These are phyloP conservation scores for Monilinia fructicola DNA, from an alignment of 2,329 filamentous ascomycete genomes.

Conservation along the genomic window DNA sequence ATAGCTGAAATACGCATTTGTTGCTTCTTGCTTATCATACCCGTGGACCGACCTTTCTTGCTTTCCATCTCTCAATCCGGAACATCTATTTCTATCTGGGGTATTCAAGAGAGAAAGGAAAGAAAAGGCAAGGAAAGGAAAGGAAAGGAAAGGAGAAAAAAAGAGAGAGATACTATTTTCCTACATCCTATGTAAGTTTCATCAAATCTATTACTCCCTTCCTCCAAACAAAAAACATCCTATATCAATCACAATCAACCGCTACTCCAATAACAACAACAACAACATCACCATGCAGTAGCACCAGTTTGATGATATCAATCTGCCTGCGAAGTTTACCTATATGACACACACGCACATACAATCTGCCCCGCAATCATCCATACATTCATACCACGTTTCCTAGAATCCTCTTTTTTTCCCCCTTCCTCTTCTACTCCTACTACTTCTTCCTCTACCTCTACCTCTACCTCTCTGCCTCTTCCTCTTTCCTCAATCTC, in stretches of 20 bases:
- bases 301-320: slow-evolving; percentile 13
- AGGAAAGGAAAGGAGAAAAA: too few relatives aligned
- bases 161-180: too few relatives aligned
- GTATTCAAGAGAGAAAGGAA: slow-evolving; percentile 5
- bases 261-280: slow-evolving; percentile 21
- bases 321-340: slow-evolving; percentile 25
- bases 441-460: too few relatives aligned
- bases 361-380: slow-evolving; percentile 17
- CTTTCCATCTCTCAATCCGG: neutral
- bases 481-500: neutral
- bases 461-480: too few relatives aligned
- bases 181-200: slow-evolving; percentile 10
- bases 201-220: neutral
- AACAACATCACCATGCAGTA: slow-evolving; percentile 27
- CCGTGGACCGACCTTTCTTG: neutral
- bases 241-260: too few relatives aligned
- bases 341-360: slow-evolving; percentile 18
- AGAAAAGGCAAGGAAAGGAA: too few relatives aligned
- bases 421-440: neutral
- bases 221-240: neutral
- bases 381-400: slow-evolving; percentile 19
- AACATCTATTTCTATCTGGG: neutral
- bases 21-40: neutral
- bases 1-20: slow-evolving; percentile 16
- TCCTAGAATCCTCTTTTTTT: slow-evolving; percentile 22